A percentile compares a stretch with the other conserved stretches of the same genome.
phyloP scores from a whole-genome alignment of 2,329 filamentous ascomycete species.

The Aspergillus sp. region DNA sequence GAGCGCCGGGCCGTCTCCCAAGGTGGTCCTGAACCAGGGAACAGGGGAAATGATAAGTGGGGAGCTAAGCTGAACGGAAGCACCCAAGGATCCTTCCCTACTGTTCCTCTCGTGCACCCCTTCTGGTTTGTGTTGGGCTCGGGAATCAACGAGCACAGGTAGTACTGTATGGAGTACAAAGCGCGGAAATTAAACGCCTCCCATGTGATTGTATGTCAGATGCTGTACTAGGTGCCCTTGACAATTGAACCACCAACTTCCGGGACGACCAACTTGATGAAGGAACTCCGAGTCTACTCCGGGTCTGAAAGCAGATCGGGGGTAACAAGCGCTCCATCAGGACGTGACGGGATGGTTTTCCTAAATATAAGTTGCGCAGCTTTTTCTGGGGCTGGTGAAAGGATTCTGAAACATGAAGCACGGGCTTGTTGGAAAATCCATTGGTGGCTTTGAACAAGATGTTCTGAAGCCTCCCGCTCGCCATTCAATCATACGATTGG shows the following conservation, averaged over 20 bases:
- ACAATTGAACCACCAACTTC: not conserved
- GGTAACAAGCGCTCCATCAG: not conserved
- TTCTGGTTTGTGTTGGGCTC: not conserved
- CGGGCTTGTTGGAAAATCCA: conserved; percentile 20
- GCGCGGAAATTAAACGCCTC: not conserved
- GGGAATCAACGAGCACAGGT: not conserved
- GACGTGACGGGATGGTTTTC: not conserved
- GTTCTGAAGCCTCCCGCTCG: conserved; percentile 1
- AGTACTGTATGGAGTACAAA: not conserved
- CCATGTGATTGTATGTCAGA: not conserved
- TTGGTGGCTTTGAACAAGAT: not conserved
- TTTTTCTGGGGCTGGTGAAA: not conserved
- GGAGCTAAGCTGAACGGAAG: conserved; percentile 17
- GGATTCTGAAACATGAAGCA: conserved; percentile 24
- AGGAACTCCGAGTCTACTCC: not conserved
- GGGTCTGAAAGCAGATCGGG: not conserved
- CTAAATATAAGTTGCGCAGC: not conserved
- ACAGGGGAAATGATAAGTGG: conserved; percentile 21
- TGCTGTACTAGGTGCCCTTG: not conserved
- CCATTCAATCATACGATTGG: conserved; percentile 15
- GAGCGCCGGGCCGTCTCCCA: conserved; percentile 8
- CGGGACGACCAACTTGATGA: not conserved
- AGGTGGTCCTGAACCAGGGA: conserved; percentile 7
- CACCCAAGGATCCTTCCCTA: conserved; percentile 16
- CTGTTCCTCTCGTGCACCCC: conserved; percentile 4